Evolutionary conservation across 495 filamentous ascomycete genomes (phyloP).

Genomic region (Lepidopterella palustris): DNA sequence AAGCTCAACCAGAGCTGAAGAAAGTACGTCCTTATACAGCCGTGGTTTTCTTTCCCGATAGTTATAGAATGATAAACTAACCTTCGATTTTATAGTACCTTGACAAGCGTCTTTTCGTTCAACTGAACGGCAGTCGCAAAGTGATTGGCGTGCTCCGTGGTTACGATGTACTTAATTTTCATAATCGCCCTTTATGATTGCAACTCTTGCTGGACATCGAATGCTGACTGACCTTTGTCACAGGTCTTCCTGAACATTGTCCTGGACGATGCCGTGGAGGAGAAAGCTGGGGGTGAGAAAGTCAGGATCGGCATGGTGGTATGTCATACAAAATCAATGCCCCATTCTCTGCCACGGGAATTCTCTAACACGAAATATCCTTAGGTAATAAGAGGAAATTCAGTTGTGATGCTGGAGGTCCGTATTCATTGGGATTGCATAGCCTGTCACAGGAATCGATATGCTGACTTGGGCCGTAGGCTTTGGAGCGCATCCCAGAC

Average conservation of each 20-base stretch:
- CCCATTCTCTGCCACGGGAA: background rate
- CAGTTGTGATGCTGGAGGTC: slow-evolving; percentile 60
- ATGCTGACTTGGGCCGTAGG: slow-evolving; percentile 38
- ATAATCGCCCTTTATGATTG: background rate
- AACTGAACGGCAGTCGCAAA: slow-evolving; percentile 95
- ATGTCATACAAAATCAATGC: slow-evolving; percentile 33
- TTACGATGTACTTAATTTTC: slow-evolving; percentile 65
- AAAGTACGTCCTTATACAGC: slow-evolving; percentile 58
- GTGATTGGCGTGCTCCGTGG: slow-evolving; percentile 90
- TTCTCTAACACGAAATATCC: background rate
- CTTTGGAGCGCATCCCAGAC: slow-evolving; percentile 49
- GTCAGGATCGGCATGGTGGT: slow-evolving; percentile 89
- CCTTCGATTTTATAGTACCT: slow-evolving; percentile 64
- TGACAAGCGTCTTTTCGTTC: slow-evolving; percentile 96
- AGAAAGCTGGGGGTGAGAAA: slow-evolving; percentile 89
- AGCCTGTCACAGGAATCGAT: background rate
- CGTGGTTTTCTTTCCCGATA: background rate
- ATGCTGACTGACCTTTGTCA: background rate
- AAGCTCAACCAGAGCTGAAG: slow-evolving; percentile 97
- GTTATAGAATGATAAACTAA: background rate
- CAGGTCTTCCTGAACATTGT: slow-evolving; percentile 99
- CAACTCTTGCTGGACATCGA: background rate
- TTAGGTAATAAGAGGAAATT: slow-evolving; percentile 25
- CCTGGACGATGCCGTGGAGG: slow-evolving; percentile 94
- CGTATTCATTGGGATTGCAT: slow-evolving; percentile 14